Evolutionary conservation across 2,329 filamentous ascomycete species (phyloP), one percentile per base, ranked within the genome.

Genomic region (Atkinsonella hypoxylon): DNA sequence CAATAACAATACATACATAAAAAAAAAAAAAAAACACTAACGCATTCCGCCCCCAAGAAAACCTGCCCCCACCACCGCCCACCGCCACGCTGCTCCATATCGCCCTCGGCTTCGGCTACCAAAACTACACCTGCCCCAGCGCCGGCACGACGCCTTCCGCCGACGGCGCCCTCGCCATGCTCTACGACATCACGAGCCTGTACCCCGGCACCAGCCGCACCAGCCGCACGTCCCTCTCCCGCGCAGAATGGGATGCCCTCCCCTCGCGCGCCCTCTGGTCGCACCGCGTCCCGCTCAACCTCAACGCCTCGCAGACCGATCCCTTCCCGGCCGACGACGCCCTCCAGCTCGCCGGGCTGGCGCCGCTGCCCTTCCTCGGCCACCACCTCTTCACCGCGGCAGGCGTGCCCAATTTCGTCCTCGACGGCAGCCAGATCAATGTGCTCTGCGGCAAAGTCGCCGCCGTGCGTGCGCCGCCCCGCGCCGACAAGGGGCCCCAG

Each of bases 71-170:
- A 4, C 70, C 70, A 1, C 56, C 72, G 2, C 54, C 65, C 10
- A 60, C 60, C 54, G 58, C 69, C 42, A 61, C 62, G 5, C 67
- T 81, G 38, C 73, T 77, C 61, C 67, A 74, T 67, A 76, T 85
- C 54, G 74, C 72, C 51, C 66, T 85, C 41, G 82, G 81, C 57
- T 75, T 82, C 57, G 82, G 82, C 51, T 76, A 82, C 58, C 82
- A 85, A 60, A 85, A 85, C 74, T 85, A 85, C 70, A 82, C 78
- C 38, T 85, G 82, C 65, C 55, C 57, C n/a, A 53, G 59, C 2
- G 62, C 63, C 2, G 63, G 62, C 15, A 62, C 66, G 10, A 56
- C 58, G 0, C 67, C 72, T 31, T 58, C 58, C 6, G 64, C 72
- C n/a, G 62, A 67, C 18, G 79, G 80, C 44, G 80, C 80, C 45